Evolutionary conservation across 805 yeast species (phyloP).

Genomic region (Ogataea salicorniae): DNA sequence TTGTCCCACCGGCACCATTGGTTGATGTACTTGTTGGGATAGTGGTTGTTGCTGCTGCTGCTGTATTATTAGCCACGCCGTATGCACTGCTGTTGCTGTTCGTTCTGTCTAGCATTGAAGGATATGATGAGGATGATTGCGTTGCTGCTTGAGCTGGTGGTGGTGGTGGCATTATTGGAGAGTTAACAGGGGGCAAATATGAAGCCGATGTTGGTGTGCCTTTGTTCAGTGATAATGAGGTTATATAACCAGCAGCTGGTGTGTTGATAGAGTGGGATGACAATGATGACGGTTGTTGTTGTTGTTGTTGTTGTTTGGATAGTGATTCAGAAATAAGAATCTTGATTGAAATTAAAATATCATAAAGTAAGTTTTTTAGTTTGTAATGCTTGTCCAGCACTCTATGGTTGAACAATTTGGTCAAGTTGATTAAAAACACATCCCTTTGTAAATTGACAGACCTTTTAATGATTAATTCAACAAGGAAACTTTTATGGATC

Average conservation of each 20-base stretch:
- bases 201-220: constrained; percentile 19
- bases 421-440: constrained; percentile 42
- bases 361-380: constrained; percentile 52
- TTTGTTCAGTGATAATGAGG: constrained; percentile 16
- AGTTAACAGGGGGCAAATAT: constrained; percentile 18
- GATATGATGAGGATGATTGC: constrained; percentile 12
- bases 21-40: background rate
- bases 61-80: background rate
- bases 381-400: constrained; percentile 42
- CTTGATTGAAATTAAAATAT: constrained; percentile 52
- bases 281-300: background rate
- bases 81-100: constrained; percentile 1
- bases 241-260: constrained; percentile 14
- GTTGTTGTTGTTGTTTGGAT: constrained; percentile 7
- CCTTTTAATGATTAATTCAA: constrained; percentile 39
- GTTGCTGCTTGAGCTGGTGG: constrained; percentile 4
- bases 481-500: constrained; percentile 49
- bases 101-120: constrained; percentile 11
- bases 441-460: constrained; percentile 37
- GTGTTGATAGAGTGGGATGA: constrained; percentile 3
- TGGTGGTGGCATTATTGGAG: constrained; percentile 25
- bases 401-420: constrained; percentile 39
- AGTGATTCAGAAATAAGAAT: constrained; percentile 27
- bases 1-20: background rate
- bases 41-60: background rate